These are phyloP conservation scores for Crithidia sp. DNA, from an alignment of 208 protist genomes.

Conservation along the genomic window DNA sequence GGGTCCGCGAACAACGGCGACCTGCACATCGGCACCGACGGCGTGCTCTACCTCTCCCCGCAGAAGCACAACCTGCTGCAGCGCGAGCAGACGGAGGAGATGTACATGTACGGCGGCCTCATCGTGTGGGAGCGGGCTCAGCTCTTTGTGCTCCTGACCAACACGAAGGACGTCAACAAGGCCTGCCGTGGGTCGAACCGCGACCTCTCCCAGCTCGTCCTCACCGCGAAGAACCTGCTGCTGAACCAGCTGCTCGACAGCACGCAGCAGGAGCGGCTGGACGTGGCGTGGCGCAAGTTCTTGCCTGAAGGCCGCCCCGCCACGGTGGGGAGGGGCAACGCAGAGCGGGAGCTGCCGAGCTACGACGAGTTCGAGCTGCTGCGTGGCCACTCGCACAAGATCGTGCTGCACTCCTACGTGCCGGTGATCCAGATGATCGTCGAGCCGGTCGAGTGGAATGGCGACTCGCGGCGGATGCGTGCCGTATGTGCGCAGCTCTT, in stretches of 20 bases:
- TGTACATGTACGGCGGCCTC: slow-evolving; percentile 72
- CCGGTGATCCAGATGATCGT: slow-evolving; percentile 42
- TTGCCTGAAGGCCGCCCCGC: slow-evolving; percentile 14
- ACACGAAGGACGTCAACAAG: slow-evolving; percentile 24
- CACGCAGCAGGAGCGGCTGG: slow-evolving; percentile 68
- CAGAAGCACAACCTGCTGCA: slow-evolving; percentile 33
- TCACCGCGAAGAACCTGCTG: slow-evolving; percentile 55
- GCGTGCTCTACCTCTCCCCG: slow-evolving; percentile 30
- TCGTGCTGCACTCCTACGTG: slow-evolving; percentile 43
- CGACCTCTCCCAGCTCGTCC: slow-evolving; percentile 50
- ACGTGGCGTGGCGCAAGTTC: slow-evolving; percentile 65
- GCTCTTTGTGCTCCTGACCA: slow-evolving; percentile 70
- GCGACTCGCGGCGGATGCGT: slow-evolving; percentile 29
- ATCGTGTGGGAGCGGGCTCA: slow-evolving; percentile 69
- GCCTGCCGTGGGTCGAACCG: slow-evolving; percentile 22
- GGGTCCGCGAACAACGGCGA: slow-evolving; percentile 25
- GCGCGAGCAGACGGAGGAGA: slow-evolving; percentile 27
- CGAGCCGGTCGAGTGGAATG: slow-evolving; percentile 35
- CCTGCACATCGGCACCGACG: slow-evolving; percentile 23
- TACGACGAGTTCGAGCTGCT: slow-evolving; percentile 61
- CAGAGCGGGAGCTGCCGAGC: slow-evolving; percentile 34
- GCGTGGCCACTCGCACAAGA: slow-evolving; percentile 32
- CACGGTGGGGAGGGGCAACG: slow-evolving; percentile 4
- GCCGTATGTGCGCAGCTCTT: slow-evolving; percentile 33
- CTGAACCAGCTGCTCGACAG: slow-evolving; percentile 72